Evolutionary conservation across 345 rosid genomes (phyloP).

Genomic region (Microcos paniculata): DNA sequence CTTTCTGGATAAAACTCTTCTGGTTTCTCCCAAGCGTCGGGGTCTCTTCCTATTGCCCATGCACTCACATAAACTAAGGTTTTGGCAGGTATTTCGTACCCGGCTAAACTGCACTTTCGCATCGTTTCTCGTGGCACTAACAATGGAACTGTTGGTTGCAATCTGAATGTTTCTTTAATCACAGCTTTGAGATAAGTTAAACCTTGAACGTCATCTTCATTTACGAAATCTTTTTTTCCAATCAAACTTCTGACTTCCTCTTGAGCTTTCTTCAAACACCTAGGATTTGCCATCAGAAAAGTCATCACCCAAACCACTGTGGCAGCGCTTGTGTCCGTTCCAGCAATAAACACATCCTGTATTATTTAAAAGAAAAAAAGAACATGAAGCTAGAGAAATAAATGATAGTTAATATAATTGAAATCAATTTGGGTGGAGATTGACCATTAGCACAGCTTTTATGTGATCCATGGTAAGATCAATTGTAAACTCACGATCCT

Average conservation of each 20-base stretch:
- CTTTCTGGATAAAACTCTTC: conserved; percentile 19
- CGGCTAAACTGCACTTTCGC: conserved; percentile 19
- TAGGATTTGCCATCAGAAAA: conserved; percentile 29
- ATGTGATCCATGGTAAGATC: conserved; percentile 42
- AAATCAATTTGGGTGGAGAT: neutral
- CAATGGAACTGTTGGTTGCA: conserved; percentile 29
- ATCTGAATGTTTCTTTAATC: conserved; percentile 40
- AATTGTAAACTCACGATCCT: conserved; percentile 20
- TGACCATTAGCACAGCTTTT: conserved; percentile 57
- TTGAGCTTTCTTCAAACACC: conserved; percentile 40
- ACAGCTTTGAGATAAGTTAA: conserved; percentile 44
- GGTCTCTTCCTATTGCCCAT: conserved; percentile 42
- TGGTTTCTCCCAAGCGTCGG: conserved; percentile 33
- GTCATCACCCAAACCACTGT: conserved; percentile 52
- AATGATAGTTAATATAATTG: neutral
- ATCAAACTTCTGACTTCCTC: conserved; percentile 26
- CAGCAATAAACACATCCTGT: conserved; percentile 42
- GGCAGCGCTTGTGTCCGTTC: conserved; percentile 40
- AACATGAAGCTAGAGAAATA: neutral
- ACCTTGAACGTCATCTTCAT: conserved; percentile 29
- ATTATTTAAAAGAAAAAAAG: neutral
- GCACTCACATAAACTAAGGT: conserved; percentile 30
- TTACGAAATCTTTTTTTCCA: conserved; percentile 30
- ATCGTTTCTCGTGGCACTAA: conserved; percentile 33
- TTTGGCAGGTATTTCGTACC: conserved; percentile 32